These are phyloP conservation scores for Avena sativa DNA, from an alignment of 176 grass and related monocot genomes.

Conservation along the genomic window DNA sequence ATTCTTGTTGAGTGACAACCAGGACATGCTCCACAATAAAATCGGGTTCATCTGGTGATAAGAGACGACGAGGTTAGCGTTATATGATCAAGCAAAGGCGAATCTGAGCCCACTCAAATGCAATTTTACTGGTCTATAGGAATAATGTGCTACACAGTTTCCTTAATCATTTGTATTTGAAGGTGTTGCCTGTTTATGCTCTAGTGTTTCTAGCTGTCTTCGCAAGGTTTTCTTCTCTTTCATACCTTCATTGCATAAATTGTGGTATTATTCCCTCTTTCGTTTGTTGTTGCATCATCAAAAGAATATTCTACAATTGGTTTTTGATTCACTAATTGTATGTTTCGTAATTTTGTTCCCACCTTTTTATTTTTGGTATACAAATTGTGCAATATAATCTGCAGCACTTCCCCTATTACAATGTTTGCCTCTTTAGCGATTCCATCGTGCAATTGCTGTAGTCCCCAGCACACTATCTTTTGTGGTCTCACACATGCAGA, in stretches of 20 bases:
- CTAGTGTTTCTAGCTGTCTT: background rate
- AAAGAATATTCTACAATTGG: background rate
- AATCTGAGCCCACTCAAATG: conserved; percentile 26
- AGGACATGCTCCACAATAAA: background rate
- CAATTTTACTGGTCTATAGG: background rate
- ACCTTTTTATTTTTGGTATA: background rate
- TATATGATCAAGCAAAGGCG: conserved; percentile 45
- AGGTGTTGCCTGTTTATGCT: background rate
- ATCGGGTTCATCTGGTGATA: background rate
- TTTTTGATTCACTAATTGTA: background rate
- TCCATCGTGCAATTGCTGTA: background rate
- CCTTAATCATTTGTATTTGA: background rate
- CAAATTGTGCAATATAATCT: background rate
- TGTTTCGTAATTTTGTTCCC: background rate
- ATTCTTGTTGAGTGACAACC: conserved; percentile 11
- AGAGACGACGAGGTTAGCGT: background rate
- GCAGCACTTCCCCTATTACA: background rate
- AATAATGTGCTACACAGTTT: background rate
- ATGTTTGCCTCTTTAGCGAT: background rate
- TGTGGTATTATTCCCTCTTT: background rate
- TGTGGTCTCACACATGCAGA: background rate
- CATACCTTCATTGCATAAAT: background rate
- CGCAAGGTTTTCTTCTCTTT: background rate
- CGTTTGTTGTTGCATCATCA: background rate
- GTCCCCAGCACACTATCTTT: background rate